Evolutionary conservation across 1,284 basidiomycete genomes (phyloP).

Genomic region (Leucoagaricus sp.): DNA sequence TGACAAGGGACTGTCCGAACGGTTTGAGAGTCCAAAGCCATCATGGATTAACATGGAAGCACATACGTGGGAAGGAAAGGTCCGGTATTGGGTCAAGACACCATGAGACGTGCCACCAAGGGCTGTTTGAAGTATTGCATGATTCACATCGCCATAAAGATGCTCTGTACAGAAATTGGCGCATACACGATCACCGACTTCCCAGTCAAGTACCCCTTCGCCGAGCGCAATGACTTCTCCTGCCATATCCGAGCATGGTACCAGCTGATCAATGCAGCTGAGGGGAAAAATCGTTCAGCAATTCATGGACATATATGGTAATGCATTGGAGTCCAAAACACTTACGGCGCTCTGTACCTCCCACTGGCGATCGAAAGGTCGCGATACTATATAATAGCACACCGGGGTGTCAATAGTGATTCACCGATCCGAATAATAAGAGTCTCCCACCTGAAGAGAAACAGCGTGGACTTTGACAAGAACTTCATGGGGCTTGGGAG

Average conservation of each 20-base stretch:
- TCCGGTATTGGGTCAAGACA: slow-evolving; percentile 53
- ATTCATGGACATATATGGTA: no score
- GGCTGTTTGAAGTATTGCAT: slow-evolving; percentile 28
- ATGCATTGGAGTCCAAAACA: no score
- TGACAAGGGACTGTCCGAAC: slow-evolving; percentile 37
- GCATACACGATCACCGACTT: slow-evolving; percentile 55
- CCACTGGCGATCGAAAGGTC: slow-evolving; percentile 21
- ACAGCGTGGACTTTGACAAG: slow-evolving; percentile 50
- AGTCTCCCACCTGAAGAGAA: slow-evolving; percentile 39
- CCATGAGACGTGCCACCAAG: slow-evolving; percentile 53
- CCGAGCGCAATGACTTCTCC: slow-evolving; percentile 59
- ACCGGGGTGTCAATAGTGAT: slow-evolving; percentile 24
- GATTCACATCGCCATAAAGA: slow-evolving; percentile 39
- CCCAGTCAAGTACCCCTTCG: slow-evolving; percentile 45
- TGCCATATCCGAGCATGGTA: slow-evolving; percentile 61
- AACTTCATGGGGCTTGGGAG: slow-evolving; percentile 38
- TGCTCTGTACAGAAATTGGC: slow-evolving; percentile 42
- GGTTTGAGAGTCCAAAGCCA: neutral
- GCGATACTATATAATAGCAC: slow-evolving; percentile 18
- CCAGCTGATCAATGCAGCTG: slow-evolving; percentile 34
- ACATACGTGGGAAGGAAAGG: slow-evolving; percentile 42
- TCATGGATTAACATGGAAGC: neutral
- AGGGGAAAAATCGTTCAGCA: no score
- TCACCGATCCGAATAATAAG: no score
- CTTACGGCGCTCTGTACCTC: no score